These are phyloP conservation scores for Novymonas esmeraldas DNA, from an alignment of 208 protist species.

Conservation along the genomic window DNA sequence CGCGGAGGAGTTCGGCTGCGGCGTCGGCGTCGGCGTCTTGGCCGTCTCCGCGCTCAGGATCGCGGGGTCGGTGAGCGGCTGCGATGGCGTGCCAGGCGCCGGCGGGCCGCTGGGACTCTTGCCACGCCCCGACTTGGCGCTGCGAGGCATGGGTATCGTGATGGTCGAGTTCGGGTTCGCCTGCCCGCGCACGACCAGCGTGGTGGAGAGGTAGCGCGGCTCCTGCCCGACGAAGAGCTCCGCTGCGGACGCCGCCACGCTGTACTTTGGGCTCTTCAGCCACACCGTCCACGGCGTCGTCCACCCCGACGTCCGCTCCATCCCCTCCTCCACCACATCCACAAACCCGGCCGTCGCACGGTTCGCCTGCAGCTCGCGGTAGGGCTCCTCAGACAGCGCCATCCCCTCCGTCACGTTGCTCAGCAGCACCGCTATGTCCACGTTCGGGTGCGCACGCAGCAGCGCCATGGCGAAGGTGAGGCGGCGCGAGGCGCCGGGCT, in stretches of 20 bases:
- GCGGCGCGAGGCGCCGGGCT: slow-evolving; percentile 43
- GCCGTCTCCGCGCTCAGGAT: slow-evolving; percentile 79
- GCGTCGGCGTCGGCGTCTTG: slow-evolving; percentile 28
- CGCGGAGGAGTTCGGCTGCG: slow-evolving; percentile 24
- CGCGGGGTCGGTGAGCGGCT: slow-evolving; percentile 68
- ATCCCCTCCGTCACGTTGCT: slow-evolving; percentile 68
- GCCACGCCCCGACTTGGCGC: slow-evolving; percentile 61
- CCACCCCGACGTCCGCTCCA: slow-evolving; percentile 40
- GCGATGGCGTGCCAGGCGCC: slow-evolving; percentile 30
- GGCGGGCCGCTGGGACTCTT: slow-evolving; percentile 52
- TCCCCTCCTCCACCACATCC: slow-evolving; percentile 69
- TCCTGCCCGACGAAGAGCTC: slow-evolving; percentile 48
- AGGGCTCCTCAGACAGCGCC: slow-evolving; percentile 35
- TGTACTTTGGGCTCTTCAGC: slow-evolving; percentile 74
- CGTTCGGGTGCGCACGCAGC: slow-evolving; percentile 39
- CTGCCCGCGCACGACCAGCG: slow-evolving; percentile 40
- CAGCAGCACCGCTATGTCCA: slow-evolving; percentile 53
- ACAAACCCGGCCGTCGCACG: slow-evolving; percentile 56
- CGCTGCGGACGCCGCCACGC: slow-evolving; percentile 29
- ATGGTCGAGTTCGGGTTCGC: slow-evolving; percentile 48
- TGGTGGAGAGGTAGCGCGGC: slow-evolving; percentile 40
- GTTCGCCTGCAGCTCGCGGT: slow-evolving; percentile 50
- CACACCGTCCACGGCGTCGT: slow-evolving; percentile 67
- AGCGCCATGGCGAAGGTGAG: slow-evolving; percentile 42
- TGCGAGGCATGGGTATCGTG: slow-evolving; percentile 85